A percentile compares a stretch with the other conserved stretches of the same genome.
Conservation (phyloP, 345 rosid genomes). For the Heritiera littoralis region DNA sequence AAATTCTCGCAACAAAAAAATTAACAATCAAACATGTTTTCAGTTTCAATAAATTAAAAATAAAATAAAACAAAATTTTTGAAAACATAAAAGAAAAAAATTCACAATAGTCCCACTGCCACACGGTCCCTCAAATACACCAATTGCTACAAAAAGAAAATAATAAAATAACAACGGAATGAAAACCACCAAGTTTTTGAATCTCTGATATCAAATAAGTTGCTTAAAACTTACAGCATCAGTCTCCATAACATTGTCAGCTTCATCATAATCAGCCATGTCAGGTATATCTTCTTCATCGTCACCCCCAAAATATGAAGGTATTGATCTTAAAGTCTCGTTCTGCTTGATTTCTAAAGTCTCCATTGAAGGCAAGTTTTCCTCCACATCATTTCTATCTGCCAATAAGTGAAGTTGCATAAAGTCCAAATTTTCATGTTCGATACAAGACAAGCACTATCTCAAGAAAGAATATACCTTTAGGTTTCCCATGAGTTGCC, state of each 20-base stretch:
- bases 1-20: too few relatives aligned
- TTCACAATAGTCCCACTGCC: too few relatives aligned
- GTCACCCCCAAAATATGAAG: constrained; percentile 72
- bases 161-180: background rate
- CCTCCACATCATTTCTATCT: constrained; percentile 76
- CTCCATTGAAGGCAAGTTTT: constrained; percentile 90
- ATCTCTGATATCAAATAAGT: background rate
- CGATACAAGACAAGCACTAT: background rate
- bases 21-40: too few relatives aligned
- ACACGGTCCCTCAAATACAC: background rate
- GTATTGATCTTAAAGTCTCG: constrained; percentile 60
- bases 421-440: background rate
- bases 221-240: constrained; percentile 59
- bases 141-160: background rate
- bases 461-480: constrained; percentile 47
- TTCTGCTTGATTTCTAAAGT: constrained; percentile 63
- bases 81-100: too few relatives aligned
- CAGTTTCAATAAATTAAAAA: too few relatives aligned
- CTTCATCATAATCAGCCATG: constrained; percentile 84
- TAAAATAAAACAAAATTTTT: too few relatives aligned
- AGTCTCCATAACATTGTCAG: constrained; percentile 63
- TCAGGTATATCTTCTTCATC: constrained; percentile 96
- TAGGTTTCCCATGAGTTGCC: constrained; percentile 97
- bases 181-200: background rate
- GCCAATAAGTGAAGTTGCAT: constrained; percentile 9